Evolutionary conservation across 257 asterid species (phyloP).

Genomic region (Lantana camara): DNA sequence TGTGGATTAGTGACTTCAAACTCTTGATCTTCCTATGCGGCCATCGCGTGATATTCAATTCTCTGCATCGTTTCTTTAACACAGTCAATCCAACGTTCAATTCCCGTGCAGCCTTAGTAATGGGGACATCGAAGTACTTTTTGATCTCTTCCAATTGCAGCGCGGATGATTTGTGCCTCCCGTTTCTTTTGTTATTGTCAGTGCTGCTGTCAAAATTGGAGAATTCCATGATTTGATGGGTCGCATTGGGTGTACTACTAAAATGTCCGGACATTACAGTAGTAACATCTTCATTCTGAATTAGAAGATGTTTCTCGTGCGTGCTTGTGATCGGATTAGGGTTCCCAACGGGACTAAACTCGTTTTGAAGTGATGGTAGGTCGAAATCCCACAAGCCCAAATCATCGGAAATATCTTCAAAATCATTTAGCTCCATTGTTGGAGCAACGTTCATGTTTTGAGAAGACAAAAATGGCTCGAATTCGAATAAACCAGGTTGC

Average conservation of each 20-base stretch:
- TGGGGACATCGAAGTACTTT: conserved; percentile 70
- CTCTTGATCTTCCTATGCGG: conserved; percentile 94
- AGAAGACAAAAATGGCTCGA: conserved; percentile 30
- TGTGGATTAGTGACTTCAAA: conserved; percentile 71
- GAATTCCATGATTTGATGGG: neutral
- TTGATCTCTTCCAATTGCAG: conserved; percentile 66
- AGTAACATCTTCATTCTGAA: neutral
- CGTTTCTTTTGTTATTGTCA: conserved; percentile 6
- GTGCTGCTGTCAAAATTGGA: neutral
- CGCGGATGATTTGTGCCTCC: conserved; percentile 39
- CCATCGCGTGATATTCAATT: conserved; percentile 74
- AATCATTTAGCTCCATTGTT: conserved; percentile 33
- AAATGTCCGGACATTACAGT: neutral
- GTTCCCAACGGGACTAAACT: neutral
- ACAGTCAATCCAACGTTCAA: conserved; percentile 79
- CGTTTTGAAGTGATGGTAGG: conserved; percentile 25
- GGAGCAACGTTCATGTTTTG: conserved; percentile 17
- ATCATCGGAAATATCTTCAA: conserved; percentile 48
- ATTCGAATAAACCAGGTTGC: conserved; percentile 13
- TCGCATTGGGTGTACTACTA: neutral
- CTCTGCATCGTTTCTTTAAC: conserved; percentile 79
- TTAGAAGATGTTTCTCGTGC: neutral
- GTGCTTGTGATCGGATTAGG: conserved; percentile 21
- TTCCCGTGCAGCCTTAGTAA: conserved; percentile 77
- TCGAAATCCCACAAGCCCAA: conserved; percentile 46